Evolutionary conservation across 768 basidiomycete species (phyloP), one percentile per base, ranked within the genome.

Genomic region (Clitopilus hobsonii): DNA sequence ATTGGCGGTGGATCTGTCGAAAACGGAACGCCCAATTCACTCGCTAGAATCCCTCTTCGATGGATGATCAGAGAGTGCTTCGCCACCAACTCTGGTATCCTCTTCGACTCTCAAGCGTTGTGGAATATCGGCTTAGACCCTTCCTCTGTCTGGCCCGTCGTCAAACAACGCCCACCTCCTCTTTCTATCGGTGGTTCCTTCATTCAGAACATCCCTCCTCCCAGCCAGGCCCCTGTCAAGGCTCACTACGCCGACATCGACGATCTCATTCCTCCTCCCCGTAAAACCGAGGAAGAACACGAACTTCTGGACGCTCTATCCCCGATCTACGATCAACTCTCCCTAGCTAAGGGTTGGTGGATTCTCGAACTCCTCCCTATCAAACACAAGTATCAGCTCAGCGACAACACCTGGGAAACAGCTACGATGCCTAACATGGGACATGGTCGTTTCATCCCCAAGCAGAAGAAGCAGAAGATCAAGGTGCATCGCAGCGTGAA

Each of bases 1-100:
- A 72, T 85, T 26, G 84, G 84, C 7, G 84, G 84, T 20, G 81
- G 81, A 7, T 61, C 61, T 56, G 77, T 77, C 0, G 57, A 60
- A 13, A 80, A 84, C 56, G 73, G 68, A 1, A 70, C 69, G 0
- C 63, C 60, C 3, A 64, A 76, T 36, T 70, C 67, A 11, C 74
- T 85, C 2, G 76, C 82, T 5, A 75, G 79, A 29, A 79, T 83
- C 28, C 67, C 82, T 1, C 71, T 85, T 3, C 73, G 79, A 0
- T 85, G 88, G 87, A 88, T 89, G 85, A 72, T 89, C 55, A 80
- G 86, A 32, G 78, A 89, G 62, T 81, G 78, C 57, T 84, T 88
- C 74, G 72, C 71, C 50, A 64, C 76, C 6, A 62, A 82, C 2
- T 74, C 74, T 1, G 86, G 85, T 0, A 84, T 88, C 58, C 70